Percentiles rank a stretch among this genome's conserved stretches.
Conservation (phyloP, 257 asterid species). For the Nicotiana tabacum region DNA sequence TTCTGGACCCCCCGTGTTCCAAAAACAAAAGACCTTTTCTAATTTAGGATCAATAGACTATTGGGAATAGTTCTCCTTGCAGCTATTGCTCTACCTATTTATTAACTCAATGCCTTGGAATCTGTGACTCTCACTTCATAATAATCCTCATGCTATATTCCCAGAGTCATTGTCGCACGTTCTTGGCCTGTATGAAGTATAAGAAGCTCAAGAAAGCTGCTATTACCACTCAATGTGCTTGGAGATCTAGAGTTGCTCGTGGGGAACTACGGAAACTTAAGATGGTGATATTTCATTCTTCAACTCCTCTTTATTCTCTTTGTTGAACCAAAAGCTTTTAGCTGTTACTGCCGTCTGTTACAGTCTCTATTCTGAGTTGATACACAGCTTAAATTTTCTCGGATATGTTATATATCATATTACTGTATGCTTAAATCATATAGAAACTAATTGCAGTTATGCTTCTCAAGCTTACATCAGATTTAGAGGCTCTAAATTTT, state of each 20-base stretch:
- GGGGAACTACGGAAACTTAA: conserved; percentile 32
- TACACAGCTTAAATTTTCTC: background rate
- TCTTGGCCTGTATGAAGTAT: conserved; percentile 27
- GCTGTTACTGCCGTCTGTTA: background rate
- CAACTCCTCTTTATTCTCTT: background rate
- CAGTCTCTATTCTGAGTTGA: background rate
- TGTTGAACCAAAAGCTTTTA: conserved; percentile 5
- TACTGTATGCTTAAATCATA: background rate
- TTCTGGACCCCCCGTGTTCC: too few relatives aligned
- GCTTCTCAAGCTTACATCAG: background rate
- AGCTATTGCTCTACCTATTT: background rate
- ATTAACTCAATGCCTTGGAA: background rate
- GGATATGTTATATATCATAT: background rate
- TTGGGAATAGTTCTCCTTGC: background rate
- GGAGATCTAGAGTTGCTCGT: conserved; percentile 29
- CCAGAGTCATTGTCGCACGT: conserved; percentile 36
- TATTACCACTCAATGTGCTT: conserved; percentile 37
- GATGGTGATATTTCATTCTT: conserved; percentile 27
- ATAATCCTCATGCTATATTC: background rate
- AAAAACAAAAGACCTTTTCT: background rate
- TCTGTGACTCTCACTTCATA: background rate
- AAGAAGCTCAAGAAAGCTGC: conserved; percentile 35
- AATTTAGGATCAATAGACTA: background rate
- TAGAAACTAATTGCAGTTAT: background rate
- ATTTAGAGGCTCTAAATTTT: background rate